Conservation (phyloP, 2,329 filamentous ascomycete genomes). For the Ascomycota sp. region DNA sequence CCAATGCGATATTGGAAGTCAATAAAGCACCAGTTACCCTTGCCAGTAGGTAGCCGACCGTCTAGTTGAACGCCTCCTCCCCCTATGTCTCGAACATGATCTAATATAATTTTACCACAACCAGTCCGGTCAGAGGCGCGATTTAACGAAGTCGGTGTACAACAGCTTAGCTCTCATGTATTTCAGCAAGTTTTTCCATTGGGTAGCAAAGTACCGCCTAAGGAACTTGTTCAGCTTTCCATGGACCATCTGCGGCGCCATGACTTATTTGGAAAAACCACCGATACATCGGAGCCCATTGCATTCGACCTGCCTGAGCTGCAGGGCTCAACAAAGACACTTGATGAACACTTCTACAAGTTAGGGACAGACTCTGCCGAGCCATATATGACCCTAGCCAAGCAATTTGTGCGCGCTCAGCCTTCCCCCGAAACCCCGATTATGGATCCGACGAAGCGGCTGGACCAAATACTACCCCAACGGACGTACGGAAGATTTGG, state of each 20-base stretch:
- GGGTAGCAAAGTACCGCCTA: constrained; percentile 32
- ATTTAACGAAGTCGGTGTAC: constrained; percentile 84
- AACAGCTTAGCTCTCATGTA: constrained; percentile 73
- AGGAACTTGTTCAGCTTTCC: constrained; percentile 59
- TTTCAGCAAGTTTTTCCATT: constrained; percentile 64
- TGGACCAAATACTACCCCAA: constrained; percentile 86
- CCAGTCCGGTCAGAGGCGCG: constrained; percentile 37
- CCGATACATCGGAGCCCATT: constrained; percentile 54
- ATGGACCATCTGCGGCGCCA: constrained; percentile 68
- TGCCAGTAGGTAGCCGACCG: no score
- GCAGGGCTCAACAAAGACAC: constrained; percentile 52
- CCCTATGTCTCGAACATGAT: no score
- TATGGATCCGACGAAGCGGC: constrained; percentile 63
- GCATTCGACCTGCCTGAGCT: constrained; percentile 69
- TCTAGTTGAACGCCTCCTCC: no score
- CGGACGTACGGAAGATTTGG: constrained; percentile 48
- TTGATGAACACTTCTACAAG: constrained; percentile 89
- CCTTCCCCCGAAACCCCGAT: constrained; percentile 37
- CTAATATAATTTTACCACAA: neutral
- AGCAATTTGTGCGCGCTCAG: constrained; percentile 46
- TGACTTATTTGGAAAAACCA: constrained; percentile 77
- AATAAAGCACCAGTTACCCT: constrained; percentile 5
- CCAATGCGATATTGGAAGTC: constrained; percentile 19
- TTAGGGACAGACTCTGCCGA: constrained; percentile 74
- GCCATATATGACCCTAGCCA: constrained; percentile 59